These are phyloP conservation scores for Venturia nashicola DNA, from an alignment of 2,329 filamentous ascomycete species.

Conservation along the genomic window DNA sequence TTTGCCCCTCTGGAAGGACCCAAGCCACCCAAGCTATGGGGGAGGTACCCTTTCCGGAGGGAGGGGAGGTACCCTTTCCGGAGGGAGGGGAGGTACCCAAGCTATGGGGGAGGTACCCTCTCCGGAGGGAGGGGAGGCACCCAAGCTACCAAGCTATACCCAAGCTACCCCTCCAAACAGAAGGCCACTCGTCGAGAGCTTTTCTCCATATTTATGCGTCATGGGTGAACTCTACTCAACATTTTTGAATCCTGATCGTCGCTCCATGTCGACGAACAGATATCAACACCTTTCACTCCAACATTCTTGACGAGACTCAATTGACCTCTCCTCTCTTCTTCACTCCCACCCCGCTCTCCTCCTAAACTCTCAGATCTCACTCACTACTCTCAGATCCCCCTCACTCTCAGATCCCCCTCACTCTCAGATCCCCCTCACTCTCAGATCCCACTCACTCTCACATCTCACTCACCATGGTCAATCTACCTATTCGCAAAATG, in stretches of 20 bases:
- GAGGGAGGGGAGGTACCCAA: no score
- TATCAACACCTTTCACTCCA: neutral
- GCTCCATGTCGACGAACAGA: neutral
- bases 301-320: neutral
- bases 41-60: no score
- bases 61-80: no score
- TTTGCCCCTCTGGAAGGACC: no score
- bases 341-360: neutral
- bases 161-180: neutral
- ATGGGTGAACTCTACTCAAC: neutral
- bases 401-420: neutral
- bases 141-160: no score
- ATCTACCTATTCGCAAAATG: conserved; percentile 5
- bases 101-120: no score
- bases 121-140: no score
- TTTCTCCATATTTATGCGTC: neutral
- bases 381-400: no score
- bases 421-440: no score
- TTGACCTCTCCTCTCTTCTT: neutral
- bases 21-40: no score
- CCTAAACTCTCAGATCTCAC: no score
- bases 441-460: neutral
- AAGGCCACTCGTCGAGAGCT: neutral
- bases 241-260: neutral
- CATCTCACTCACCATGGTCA: neutral